Base-by-base conservation (phyloP, 1,284 basidiomycete species). In the Fomes fomentarius region DNA sequence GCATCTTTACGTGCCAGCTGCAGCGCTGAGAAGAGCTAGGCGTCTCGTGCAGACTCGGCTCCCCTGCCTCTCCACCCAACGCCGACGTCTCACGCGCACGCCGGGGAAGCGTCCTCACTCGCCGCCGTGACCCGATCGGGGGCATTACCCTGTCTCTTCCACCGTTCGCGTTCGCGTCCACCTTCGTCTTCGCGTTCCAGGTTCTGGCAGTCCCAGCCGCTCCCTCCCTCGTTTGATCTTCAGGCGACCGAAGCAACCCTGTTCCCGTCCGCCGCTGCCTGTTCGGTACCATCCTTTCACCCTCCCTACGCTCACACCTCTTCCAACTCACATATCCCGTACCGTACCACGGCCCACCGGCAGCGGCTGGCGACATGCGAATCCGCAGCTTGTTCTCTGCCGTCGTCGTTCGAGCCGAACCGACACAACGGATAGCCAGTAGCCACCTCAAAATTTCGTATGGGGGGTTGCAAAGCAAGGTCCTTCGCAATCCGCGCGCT, bases 181-280 rank as follows among this genome's bases (percentile, higher is more conserved):
- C 50, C 33, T 35, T 41, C 17, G 30, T 10, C 25, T 25, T 44
- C 41, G 7, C 28, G 7, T 30, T 30, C 37, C 37, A 39, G 30
- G 43, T 17, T 52, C 28, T 30, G 30, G 24, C 21, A 19, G 22
- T 9, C 22, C 38, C 19, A 40, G 38, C 38, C 4, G 22, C 38
- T 4, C 11, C 38, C 22, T 40, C 38, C 17, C 45, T 33, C 22
- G 11, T 11, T 12, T 35, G 11, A 10, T n/a, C 2, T 34, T 47
- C 33, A 22, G 22, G 35, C 33, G 33, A 14, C 15, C 39, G 57
- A 58, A 52, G 57, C 37, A 26, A 52, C 52, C 52, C 57, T 43
- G 31, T 55, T 52, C 50, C 48, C 50, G 43, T 46, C 21, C 30
- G 15, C 38, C 50, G 50, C 43, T 39, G 37, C 43, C 37, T 52